phyloP scores from a whole-genome alignment of 495 filamentous ascomycete genomes.

The Oidiodendron maius region DNA sequence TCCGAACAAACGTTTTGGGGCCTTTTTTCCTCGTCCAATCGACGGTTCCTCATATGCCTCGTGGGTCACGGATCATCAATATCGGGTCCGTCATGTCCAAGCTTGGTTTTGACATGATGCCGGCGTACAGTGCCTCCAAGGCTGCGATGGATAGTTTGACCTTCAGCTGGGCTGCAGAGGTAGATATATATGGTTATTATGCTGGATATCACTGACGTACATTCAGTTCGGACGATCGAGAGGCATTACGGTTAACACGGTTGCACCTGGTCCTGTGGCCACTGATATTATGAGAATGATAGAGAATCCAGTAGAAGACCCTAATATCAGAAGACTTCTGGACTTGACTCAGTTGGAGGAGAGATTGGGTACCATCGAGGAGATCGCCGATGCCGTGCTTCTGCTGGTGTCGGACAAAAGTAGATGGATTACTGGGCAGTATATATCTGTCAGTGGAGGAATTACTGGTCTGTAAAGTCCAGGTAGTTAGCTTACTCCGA shows the following conservation, averaged over 20 bases:
- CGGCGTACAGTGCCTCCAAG: constrained; percentile 15
- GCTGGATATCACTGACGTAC: too few species aligned
- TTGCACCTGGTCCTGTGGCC: constrained; percentile 16
- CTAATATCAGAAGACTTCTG: too few species aligned
- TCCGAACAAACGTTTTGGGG: constrained; percentile 21
- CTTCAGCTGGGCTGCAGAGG: constrained; percentile 15
- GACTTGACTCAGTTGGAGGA: too few species aligned
- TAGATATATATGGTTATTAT: too few species aligned
- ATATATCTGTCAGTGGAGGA: constrained; percentile 10
- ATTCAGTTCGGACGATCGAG: not conserved
- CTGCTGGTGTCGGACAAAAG: constrained; percentile 5
- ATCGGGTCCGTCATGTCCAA: constrained; percentile 9
- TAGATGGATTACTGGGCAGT: constrained; percentile 12
- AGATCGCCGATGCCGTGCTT: constrained; percentile 7
- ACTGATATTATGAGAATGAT: not conserved
- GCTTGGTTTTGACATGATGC: not conserved
- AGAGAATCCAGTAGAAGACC: not conserved
- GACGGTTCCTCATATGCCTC: constrained; percentile 25
- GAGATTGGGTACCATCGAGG: constrained; percentile 2
- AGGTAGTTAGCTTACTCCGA: too few species aligned
- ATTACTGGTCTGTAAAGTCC: constrained; percentile 1
- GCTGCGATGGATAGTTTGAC: constrained; percentile 18
- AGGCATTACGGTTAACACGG: constrained; percentile 22
- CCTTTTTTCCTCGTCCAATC: constrained; percentile 27
- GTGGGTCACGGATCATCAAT: constrained; percentile 33